Conservation (phyloP, 345 rosid genomes). For the Citropsis articulata region DNA sequence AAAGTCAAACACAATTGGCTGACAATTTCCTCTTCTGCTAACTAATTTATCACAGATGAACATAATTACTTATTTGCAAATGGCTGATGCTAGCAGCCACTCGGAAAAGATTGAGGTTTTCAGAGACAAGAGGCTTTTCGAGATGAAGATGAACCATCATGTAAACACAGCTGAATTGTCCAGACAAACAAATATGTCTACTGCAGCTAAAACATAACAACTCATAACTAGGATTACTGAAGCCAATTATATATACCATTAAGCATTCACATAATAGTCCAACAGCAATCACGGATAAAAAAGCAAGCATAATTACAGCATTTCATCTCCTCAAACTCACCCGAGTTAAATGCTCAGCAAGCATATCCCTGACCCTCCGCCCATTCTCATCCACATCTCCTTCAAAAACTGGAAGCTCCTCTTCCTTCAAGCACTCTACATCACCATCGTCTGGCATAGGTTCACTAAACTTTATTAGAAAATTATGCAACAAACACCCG, state of each 20-base stretch:
- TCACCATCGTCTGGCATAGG: constrained; percentile 34
- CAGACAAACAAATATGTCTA: neutral
- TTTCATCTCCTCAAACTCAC: constrained; percentile 42
- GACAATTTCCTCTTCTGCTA: neutral
- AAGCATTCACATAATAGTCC: neutral
- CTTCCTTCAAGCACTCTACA: constrained; percentile 19
- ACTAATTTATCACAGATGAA: neutral
- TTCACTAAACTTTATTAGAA: constrained; percentile 54
- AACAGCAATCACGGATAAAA: neutral
- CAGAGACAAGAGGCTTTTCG: neutral
- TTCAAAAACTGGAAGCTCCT: constrained; percentile 30
- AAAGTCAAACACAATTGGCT: neutral
- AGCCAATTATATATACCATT: neutral
- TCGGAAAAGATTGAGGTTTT: neutral
- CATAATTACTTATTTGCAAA: neutral
- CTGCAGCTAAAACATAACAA: neutral
- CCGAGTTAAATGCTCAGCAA: constrained; percentile 52
- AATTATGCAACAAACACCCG: constrained; percentile 70
- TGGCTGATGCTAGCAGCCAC: neutral
- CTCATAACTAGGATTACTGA: neutral
- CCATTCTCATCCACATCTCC: constrained; percentile 46
- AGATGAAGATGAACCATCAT: too few species aligned
- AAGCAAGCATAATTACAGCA: neutral
- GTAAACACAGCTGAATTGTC: neutral
- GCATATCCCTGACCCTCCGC: constrained; percentile 48